Base-by-base conservation (phyloP, 2,329 filamentous ascomycete genomes). In the Calonectria montana region DNA sequence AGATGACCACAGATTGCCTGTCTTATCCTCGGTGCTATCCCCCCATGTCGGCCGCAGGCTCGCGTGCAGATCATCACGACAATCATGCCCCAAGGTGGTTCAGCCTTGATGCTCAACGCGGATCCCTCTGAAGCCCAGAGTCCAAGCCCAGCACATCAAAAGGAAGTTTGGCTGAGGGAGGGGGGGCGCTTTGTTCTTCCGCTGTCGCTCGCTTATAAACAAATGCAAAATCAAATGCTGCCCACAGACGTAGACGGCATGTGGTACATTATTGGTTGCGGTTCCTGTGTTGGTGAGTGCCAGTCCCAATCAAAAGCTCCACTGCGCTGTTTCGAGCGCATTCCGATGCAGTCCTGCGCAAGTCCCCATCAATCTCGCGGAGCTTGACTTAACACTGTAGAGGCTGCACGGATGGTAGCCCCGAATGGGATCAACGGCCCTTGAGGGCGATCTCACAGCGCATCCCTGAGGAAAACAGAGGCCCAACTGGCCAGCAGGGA, bases 341-440 rank as follows among this genome's bases (percentile, higher is more conserved):
- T 73, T 73, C 71, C 68, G 71, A 39, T 59, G 53, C 31, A 37
- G 53, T 59, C 43, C 41, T 71, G 63, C 45, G 67, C 59, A 55
- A 70, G 65, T 59, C 70, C 70, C 65, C 63, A 63, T 48, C 67
- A 70, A 69, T 69, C 70, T 73, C 65, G 50, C 53, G 61, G 18
- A 15, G 31, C 41, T 37, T 35, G 35, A 59, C 47, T 45, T 37
- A n/a, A 65, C 13, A 27, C 29, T 37, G 43, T 16, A 62, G 55
- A 61, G 39, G 59, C 31, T 43, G 37, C 25, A 65, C 39, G 47
- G 62, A 45, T 74, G 65, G 70, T 66, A 68, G 68, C 35, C 68
- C 35, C 18, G 41, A 57, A 25, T 39, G 48, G 50, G 66, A 74
- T 76, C 75, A 73, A 62, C 53, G 45, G 69, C 67, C 18, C 76